phyloP scores from a whole-genome alignment of 2,329 filamentous ascomycete species.

The Cordyceps javanica region DNA sequence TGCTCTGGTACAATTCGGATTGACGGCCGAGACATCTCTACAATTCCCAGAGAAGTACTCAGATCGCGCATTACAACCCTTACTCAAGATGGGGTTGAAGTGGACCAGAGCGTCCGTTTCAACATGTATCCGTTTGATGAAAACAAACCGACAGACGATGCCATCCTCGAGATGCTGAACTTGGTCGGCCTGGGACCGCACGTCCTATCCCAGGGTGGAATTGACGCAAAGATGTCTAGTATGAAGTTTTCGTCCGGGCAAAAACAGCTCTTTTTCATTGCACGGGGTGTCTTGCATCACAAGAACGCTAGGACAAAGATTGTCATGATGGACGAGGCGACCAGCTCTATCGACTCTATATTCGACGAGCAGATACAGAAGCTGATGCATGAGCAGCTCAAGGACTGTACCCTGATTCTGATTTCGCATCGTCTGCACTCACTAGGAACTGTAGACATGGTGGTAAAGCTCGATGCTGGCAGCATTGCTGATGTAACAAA shows the following conservation, averaged over 20 bases:
- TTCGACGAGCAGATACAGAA: neutral
- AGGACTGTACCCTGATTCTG: neutral
- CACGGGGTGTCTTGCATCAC: neutral
- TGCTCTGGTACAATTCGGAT: neutral
- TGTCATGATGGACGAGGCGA: conserved; percentile 6
- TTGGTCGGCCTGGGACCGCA: neutral
- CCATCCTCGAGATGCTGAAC: neutral
- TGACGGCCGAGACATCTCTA: neutral
- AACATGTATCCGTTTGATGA: neutral
- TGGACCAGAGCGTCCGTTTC: neutral
- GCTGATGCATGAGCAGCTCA: neutral
- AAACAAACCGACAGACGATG: neutral
- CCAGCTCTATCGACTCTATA: neutral
- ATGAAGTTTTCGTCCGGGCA: neutral
- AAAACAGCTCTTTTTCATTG: neutral
- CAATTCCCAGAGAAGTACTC: neutral
- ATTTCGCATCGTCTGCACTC: conserved; percentile 7
- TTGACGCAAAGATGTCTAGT: neutral
- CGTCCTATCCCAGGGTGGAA: conserved; percentile 12
- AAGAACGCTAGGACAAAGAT: neutral
- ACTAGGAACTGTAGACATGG: neutral
- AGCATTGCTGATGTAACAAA: neutral
- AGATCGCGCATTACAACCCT: neutral
- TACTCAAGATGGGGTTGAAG: neutral
- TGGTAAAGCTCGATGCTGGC: conserved; percentile 3